These are phyloP conservation scores for Rhodotorula toruloides DNA, from an alignment of 768 basidiomycete species.

Conservation along the genomic window DNA sequence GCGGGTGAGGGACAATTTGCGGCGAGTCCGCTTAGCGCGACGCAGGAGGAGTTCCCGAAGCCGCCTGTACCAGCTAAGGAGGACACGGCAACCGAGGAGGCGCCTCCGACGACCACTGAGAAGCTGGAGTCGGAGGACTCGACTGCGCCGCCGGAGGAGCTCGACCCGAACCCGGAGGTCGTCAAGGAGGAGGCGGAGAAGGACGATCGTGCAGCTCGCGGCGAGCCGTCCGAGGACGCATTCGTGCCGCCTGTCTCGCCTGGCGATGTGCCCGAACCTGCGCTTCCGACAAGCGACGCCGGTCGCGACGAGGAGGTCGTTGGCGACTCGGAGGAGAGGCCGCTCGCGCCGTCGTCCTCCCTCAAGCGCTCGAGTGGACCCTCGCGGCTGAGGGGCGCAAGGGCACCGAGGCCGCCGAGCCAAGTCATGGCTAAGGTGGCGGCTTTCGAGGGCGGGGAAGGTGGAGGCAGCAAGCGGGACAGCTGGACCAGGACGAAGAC, in stretches of 20 bases:
- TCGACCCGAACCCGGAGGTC: background rate
- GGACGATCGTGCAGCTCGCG: background rate
- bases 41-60: background rate
- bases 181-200: background rate
- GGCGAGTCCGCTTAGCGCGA: slow-evolving; percentile 15
- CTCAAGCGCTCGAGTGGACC: slow-evolving; percentile 16
- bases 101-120: background rate
- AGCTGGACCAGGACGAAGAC: slow-evolving; percentile 5
- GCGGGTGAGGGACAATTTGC: background rate
- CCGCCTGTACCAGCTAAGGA: too few relatives aligned
- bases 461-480: background rate
- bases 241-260: background rate
- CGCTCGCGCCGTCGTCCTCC: slow-evolving; percentile 2
- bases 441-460: background rate
- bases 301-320: background rate
- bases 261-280: background rate
- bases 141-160: background rate
- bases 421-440: background rate
- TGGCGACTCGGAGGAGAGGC: background rate
- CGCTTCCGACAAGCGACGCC: background rate
- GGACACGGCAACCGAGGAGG: background rate
- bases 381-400: slow-evolving; percentile 18
- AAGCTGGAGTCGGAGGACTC: background rate
- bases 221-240: slow-evolving; percentile 3
- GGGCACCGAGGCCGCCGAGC: slow-evolving; percentile 21